Percentiles rank a stretch among this genome's conserved stretches.
Conservation (phyloP, 2,329 filamentous ascomycete species). For the Aureobasidium sp. region DNA sequence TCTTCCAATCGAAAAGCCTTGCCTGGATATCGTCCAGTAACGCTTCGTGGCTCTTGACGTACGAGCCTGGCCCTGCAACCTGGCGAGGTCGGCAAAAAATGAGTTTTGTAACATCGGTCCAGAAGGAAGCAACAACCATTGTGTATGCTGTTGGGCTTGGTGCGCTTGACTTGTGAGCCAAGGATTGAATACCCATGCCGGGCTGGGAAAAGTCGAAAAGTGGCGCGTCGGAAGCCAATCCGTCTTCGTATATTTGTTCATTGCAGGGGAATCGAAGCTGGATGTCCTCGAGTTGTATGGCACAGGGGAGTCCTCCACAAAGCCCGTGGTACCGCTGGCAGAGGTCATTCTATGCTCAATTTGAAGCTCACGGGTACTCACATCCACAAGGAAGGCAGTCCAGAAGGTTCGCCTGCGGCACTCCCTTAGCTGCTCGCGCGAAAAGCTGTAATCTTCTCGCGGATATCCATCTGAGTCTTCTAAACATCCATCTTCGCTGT, state of each 20-base stretch:
- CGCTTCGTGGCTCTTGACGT: slow-evolving; percentile 52
- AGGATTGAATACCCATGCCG: slow-evolving; percentile 3
- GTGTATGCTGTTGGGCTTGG: slow-evolving; percentile 21
- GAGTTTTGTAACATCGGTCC: slow-evolving; percentile 69
- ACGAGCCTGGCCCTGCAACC: slow-evolving; percentile 39
- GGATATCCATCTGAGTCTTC: slow-evolving; percentile 25
- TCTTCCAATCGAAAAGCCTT: no score
- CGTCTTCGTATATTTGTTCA: slow-evolving; percentile 67
- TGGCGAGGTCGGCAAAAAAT: slow-evolving; percentile 60
- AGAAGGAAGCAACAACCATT: slow-evolving; percentile 57
- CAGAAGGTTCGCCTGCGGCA: not conserved
- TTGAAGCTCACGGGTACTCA: not conserved
- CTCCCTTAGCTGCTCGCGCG: slow-evolving; percentile 44
- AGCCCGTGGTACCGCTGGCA: slow-evolving; percentile 64
- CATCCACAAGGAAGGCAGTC: not conserved
- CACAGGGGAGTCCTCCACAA: slow-evolving; percentile 54
- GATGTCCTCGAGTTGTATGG: slow-evolving; percentile 70
- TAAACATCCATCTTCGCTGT: slow-evolving; percentile 61
- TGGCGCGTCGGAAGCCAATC: slow-evolving; percentile 63
- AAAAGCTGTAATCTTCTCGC: slow-evolving; percentile 29
- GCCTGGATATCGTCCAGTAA: slow-evolving; percentile 63
- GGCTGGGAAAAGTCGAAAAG: slow-evolving; percentile 55
- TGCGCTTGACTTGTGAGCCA: not conserved
- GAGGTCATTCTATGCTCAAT: slow-evolving; percentile 31
- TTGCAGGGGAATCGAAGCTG: slow-evolving; percentile 74